phyloP scores from a whole-genome alignment of 2,329 filamentous ascomycete species.

The Gaeumannomyces sp. region DNA sequence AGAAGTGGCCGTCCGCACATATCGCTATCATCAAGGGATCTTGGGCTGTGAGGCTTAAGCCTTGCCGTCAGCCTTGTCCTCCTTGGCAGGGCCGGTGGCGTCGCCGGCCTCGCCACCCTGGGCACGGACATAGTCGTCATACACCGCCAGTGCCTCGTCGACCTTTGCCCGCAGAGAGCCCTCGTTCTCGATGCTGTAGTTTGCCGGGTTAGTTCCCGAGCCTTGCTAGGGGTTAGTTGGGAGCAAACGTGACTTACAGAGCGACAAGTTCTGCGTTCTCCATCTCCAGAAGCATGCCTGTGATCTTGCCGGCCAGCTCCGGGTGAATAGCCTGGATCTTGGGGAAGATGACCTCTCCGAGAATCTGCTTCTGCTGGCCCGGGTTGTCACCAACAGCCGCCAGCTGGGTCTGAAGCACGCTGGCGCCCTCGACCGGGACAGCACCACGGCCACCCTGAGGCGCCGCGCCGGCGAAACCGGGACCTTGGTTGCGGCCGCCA shows the following conservation, averaged over 20 bases:
- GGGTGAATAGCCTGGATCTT: slow-evolving; percentile 96
- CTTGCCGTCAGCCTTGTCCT: slow-evolving; percentile 46
- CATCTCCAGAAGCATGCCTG: slow-evolving; percentile 99
- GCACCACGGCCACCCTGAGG: slow-evolving; percentile 42
- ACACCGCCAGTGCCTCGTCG: slow-evolving; percentile 92
- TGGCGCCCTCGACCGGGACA: slow-evolving; percentile 27
- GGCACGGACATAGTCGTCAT: slow-evolving; percentile 97
- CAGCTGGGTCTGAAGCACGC: slow-evolving; percentile 53
- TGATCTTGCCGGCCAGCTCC: slow-evolving; percentile 97
- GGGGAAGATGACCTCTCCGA: slow-evolving; percentile 95
- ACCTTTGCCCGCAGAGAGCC: slow-evolving; percentile 88
- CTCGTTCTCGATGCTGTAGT: slow-evolving; percentile 77
- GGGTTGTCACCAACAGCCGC: slow-evolving; percentile 41
- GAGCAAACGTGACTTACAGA: slow-evolving; percentile 64
- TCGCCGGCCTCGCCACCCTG: slow-evolving; percentile 41
- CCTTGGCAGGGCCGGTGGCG: slow-evolving; percentile 42
- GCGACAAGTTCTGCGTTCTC: slow-evolving; percentile 90
- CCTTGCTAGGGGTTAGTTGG: slow-evolving; percentile 11
- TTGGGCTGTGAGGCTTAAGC: slow-evolving; percentile 31
- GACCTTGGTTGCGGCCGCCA: slow-evolving; percentile 33
- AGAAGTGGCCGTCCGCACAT: slow-evolving; percentile 12
- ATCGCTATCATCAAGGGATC: slow-evolving; percentile 11
- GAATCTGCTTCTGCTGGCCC: slow-evolving; percentile 94
- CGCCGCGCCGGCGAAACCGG: slow-evolving; percentile 32
- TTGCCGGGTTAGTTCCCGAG: neutral